Evolutionary conservation across 2,329 filamentous ascomycete genomes (phyloP), one percentile per base, ranked within the genome.

Genomic region (Ophiostoma angusticollis): DNA sequence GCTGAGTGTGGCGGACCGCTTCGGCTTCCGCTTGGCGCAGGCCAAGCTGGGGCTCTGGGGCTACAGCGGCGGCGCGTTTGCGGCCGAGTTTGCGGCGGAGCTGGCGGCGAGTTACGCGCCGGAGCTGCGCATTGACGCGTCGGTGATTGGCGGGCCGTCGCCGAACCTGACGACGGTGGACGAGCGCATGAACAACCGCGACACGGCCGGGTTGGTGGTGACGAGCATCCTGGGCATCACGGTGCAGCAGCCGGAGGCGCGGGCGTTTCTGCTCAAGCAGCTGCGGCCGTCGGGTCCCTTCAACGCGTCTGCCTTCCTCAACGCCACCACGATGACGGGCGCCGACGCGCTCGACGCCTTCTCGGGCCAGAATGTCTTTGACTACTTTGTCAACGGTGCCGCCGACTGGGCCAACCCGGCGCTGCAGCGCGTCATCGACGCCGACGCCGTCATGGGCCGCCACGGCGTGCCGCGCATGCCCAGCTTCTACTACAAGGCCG

Each of bases 1-100:
- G 3, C 43, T 62, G 14, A 19, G 13, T 6, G 52, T 59, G 3
- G 33, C 34, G 6, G 39, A 36, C 5, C 31, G 14, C 7, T 31
- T 40, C 6, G 40, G 40, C 13, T 17, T 43, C 12, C 27, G 11
- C 2, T 45, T 48, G 14, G 39, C 47, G 13, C 47, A 52, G 6
- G 55, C 63, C 0, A 54, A 47, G 5, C 51, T 64, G 27, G 58
- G 60, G 2, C 52, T 72, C 36, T 73, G 67, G 67, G 68, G 68
- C 3, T 71, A 70, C 47, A 67, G 61, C 4, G 67, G 68, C 6
- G 68, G 67, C 14, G 58, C 60, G 11, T 43, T 70, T 27, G 64
- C 65, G 2, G 60, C 54, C 7, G 63, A 61, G 37, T 69, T 59
- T 57, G 65, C 66, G 2, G 58, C 62, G 12, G 63, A 69, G 44